Evolutionary conservation across 2,329 filamentous ascomycete species (phyloP), one percentile per base, ranked within the genome.

Genomic region (Xylariaceae sp.): DNA sequence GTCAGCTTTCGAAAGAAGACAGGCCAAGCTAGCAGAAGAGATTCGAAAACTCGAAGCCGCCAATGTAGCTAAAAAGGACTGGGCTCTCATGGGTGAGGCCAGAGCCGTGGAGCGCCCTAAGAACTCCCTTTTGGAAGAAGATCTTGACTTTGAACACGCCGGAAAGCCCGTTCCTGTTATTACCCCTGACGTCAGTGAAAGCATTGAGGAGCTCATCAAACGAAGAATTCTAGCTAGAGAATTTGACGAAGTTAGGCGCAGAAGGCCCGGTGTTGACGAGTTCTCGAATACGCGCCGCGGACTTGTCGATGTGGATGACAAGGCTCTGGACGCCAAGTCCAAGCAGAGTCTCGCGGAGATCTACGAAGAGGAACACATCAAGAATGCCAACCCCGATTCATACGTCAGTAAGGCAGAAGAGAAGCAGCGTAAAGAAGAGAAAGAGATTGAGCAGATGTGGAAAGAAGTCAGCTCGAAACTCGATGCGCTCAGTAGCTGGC

Each of bases 121-220:
- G 47, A 97, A 99, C 73, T 96, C 92, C 1, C 79, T 99, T 2
- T 81, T 99, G 1, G 91, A 97, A 65, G 84, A 97, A 71, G 90
- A 97, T 62, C 80, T 99, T 22, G 92, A 97, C 58, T 99, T 97
- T 65, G 94, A 99, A 71, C 85, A 95, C 61, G 83, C 89, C 18
- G 94, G 94, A 63, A 99, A 97, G 68, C 92, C 94, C 0, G 87
- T 97, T 1, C 90, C 92, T 1, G 88, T 97, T 53, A 90, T 96
- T 66, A 97, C 94, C 0, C 86, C 89, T 39, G 91, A 96, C 68
- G 78, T 95, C 38, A 95, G 85, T 47, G 91, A 96, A 68, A 85
- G 85, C 60, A 95, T 99, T 49, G 94, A 99, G 70, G 86, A 89
- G 32, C 80, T 99, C 51, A 91, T 99, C 73, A 97, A 97, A 71